A percentile compares a stretch with the other conserved stretches of the same genome.
phyloP scores from a whole-genome alignment of 768 basidiomycete species.

The Leucosporidium yakuticum region DNA sequence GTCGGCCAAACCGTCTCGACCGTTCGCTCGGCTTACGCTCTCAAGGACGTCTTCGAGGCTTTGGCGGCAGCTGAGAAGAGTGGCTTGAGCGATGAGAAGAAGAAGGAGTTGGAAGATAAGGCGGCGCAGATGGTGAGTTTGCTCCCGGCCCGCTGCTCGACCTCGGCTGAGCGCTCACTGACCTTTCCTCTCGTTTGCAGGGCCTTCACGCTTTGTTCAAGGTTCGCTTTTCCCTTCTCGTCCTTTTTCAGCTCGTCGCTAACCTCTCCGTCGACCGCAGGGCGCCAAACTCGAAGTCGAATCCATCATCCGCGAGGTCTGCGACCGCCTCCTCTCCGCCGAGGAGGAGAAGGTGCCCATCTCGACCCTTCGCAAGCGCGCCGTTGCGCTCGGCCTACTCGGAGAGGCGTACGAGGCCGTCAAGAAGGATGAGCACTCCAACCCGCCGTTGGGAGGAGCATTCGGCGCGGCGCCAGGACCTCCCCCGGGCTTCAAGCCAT shows the following conservation, averaged over 20 bases:
- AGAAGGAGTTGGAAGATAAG: slow-evolving; percentile 76
- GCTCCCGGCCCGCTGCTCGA: background rate
- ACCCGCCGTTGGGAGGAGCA: background rate
- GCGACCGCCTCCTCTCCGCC: slow-evolving; percentile 61
- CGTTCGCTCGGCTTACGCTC: slow-evolving; percentile 59
- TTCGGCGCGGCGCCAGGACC: too few relatives aligned
- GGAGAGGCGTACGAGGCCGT: slow-evolving; percentile 71
- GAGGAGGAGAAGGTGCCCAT: slow-evolving; percentile 37
- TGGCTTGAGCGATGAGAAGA: slow-evolving; percentile 70
- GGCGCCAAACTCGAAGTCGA: slow-evolving; percentile 88
- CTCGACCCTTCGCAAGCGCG: slow-evolving; percentile 62
- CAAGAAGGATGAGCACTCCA: slow-evolving; percentile 54
- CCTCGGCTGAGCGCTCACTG: too few relatives aligned
- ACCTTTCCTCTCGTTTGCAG: background rate
- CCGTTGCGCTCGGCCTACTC: slow-evolving; percentile 73
- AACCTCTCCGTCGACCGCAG: slow-evolving; percentile 43
- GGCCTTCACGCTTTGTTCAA: slow-evolving; percentile 86
- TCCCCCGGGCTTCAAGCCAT: too few relatives aligned
- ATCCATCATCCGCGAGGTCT: slow-evolving; percentile 79
- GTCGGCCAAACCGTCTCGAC: slow-evolving; percentile 53
- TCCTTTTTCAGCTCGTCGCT: background rate
- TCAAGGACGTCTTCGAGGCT: slow-evolving; percentile 84
- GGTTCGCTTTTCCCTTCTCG: slow-evolving; percentile 45
- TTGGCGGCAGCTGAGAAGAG: slow-evolving; percentile 83
- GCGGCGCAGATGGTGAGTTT: slow-evolving; percentile 69